Base-by-base conservation (phyloP, 2,329 filamentous ascomycete species). In the Xylariaceae sp. region DNA sequence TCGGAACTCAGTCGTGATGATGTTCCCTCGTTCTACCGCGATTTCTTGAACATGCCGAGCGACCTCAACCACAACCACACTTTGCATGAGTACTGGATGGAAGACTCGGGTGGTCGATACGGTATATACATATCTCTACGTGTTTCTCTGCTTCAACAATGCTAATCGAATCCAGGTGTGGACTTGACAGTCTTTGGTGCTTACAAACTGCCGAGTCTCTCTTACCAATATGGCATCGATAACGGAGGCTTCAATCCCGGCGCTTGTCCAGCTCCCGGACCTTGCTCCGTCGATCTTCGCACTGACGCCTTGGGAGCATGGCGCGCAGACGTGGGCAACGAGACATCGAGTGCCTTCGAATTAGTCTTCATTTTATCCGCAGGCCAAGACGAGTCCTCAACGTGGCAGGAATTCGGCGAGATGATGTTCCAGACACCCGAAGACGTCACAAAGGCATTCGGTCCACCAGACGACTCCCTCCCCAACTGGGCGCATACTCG, bases 51-150 rank as follows among this genome's bases (percentile, higher is more conserved):
- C 62, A 77, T 70, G 53, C 80, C 79, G 0, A 74, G 71, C 45
- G 77, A 79, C 3, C 66, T 82, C 35, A 82, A 82, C 58, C 71
- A 71, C n/a, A 75, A 75, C 2, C 80, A 81, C 60, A 82, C 80
- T 1, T 70, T 83, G 2, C 80, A 83, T 60, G 79, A 82, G 67
- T 82, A 83, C 65, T 82, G 80, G 80, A 82, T 82, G 80, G 79
- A 79, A 55, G 80, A 82, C 67, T 81, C 78, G 1, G 77, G 74
- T 10, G 80, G 80, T 2, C 74, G 76, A 15, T 82, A 62, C 10
- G 62, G 62, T 64, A 55, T 18, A 39, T 9, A 10, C 11, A 5
- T 30, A 5, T 5, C 35, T 17, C 11, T 39, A 42, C 9, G 6
- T 13, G 6, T 17, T 3, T 49, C 3, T 30, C 4, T 30, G 5